Base-by-base conservation (phyloP, 2,329 filamentous ascomycete genomes). In the Cordyceps fumosorosea region DNA sequence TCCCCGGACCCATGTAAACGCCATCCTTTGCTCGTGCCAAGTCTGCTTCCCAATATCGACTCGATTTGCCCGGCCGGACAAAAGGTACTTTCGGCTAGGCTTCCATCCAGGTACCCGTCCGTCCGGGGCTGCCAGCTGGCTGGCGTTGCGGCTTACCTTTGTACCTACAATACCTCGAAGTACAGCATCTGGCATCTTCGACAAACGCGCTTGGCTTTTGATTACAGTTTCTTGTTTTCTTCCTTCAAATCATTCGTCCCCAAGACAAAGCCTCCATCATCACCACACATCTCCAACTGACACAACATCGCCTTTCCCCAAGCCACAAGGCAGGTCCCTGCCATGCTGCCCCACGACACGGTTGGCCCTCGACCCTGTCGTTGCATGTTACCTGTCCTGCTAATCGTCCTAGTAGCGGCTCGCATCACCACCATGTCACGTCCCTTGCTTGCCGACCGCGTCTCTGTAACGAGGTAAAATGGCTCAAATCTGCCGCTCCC, bases 11-110 rank as follows among this genome's bases (percentile, higher is more conserved):
- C 29, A 48, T 57, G 26, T 26, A 18, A 24, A 14, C 26, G 29
- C 20, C 20, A 32, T 42, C n/a, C 2, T 56, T n/a, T 18, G 26
- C 32, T 34, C 4, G 3, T 52, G 8, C 22, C 45, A 26, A 22
- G 11, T 22, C 45, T 48, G 22, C 7, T 48, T 12, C 11, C 45
- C 11, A 22, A 10, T 1, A 24, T 26, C 45, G 45, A 48, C 45
- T 26, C 45, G 5, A 24, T 16, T 26, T 10, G 16, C 32, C 45
- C 48, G 57, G 57, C 57, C 57, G 57, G 57, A 60, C 57, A 42
- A 60, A 60, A 20, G 57, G 57, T 60, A 60, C 57, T 60, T 57
- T 60, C 57, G 57, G 57, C 48, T 60, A 16, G 44, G 29, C 32
- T 18, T 44, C 57, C 24, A 60, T 53, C 56, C 56, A 60, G 56